A percentile compares a stretch with the other conserved stretches of the same genome.
Evolutionary conservation across 192 early-diverging fungal species (phyloP).

Genomic region (Spizellomyces sp.): DNA sequence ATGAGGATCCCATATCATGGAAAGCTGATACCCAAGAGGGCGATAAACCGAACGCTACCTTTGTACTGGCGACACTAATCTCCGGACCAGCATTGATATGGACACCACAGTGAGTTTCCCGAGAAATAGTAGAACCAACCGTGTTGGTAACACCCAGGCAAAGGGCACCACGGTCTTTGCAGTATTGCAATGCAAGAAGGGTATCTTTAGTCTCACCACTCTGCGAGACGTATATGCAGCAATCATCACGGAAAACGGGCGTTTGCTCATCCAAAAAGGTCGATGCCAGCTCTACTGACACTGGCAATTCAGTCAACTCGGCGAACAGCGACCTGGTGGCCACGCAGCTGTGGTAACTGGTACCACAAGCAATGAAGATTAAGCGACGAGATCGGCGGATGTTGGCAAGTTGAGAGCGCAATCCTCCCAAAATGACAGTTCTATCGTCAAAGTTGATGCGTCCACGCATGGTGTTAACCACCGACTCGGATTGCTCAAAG

Average conservation of each 20-base stretch:
- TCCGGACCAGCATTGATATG: slow-evolving; percentile 71
- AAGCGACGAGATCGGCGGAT: slow-evolving; percentile 62
- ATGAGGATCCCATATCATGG: neutral
- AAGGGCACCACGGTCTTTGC: slow-evolving; percentile 64
- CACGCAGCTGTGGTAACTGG: slow-evolving; percentile 59
- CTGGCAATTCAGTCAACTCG: slow-evolving; percentile 62
- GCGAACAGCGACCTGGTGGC: slow-evolving; percentile 62
- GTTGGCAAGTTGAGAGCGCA: slow-evolving; percentile 56
- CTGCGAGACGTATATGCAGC: slow-evolving; percentile 66
- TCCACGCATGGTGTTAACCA: slow-evolving; percentile 69
- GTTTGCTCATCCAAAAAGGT: slow-evolving; percentile 59
- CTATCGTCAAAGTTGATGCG: slow-evolving; percentile 64
- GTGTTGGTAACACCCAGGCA: slow-evolving; percentile 69
- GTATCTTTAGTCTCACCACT: slow-evolving; percentile 69
- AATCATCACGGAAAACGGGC: slow-evolving; percentile 67
- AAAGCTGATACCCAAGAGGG: neutral
- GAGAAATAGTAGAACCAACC: slow-evolving; percentile 61
- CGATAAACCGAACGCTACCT: slow-evolving; percentile 35
- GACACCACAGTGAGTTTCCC: slow-evolving; percentile 69
- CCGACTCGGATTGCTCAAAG: slow-evolving; percentile 66
- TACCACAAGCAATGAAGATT: slow-evolving; percentile 66
- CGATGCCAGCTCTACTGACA: slow-evolving; percentile 59
- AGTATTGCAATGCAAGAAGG: slow-evolving; percentile 61
- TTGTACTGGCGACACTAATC: slow-evolving; percentile 62
- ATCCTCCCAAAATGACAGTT: slow-evolving; percentile 54